Conservation (phyloP, 2,329 filamentous ascomycete genomes). For the Coleophoma crateriformis region DNA sequence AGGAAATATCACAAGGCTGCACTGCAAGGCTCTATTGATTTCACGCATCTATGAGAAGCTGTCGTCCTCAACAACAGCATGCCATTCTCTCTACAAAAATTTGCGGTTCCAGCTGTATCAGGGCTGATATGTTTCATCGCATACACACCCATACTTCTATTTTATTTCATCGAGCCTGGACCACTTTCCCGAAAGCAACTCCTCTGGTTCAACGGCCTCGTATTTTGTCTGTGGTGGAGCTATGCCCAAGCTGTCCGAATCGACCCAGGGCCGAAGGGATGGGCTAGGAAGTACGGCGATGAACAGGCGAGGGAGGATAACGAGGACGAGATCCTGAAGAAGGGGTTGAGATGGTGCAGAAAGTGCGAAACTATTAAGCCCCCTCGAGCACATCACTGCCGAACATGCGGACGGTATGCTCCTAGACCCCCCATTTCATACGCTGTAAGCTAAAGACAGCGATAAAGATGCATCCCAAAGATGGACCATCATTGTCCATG, state of each 20-base stretch:
- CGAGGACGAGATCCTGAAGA: conserved; percentile 13
- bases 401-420: conserved; percentile 57
- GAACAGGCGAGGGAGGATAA: conserved; percentile 14
- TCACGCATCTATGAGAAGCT: neutral
- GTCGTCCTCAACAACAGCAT: neutral
- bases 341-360: conserved; percentile 57
- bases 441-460: neutral
- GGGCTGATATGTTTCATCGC: conserved; percentile 63
- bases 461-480: conserved; percentile 59
- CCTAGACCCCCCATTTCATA: neutral
- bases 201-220: conserved; percentile 59
- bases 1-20: neutral
- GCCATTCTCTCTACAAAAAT: conserved; percentile 20
- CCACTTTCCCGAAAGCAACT: conserved; percentile 53
- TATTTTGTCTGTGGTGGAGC: conserved; percentile 60
- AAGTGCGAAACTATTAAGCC: conserved; percentile 73
- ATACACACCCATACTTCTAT: conserved; percentile 68
- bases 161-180: conserved; percentile 55
- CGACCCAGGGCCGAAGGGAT: conserved; percentile 48
- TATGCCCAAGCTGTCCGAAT: conserved; percentile 59
- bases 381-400: conserved; percentile 76
- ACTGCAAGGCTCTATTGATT: neutral
- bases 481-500: conserved; percentile 89
- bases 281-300: conserved; percentile 13
- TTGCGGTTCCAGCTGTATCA: conserved; percentile 66